phyloP scores from a whole-genome alignment of 441 rosid genomes.

The Mallotus repandus region DNA sequence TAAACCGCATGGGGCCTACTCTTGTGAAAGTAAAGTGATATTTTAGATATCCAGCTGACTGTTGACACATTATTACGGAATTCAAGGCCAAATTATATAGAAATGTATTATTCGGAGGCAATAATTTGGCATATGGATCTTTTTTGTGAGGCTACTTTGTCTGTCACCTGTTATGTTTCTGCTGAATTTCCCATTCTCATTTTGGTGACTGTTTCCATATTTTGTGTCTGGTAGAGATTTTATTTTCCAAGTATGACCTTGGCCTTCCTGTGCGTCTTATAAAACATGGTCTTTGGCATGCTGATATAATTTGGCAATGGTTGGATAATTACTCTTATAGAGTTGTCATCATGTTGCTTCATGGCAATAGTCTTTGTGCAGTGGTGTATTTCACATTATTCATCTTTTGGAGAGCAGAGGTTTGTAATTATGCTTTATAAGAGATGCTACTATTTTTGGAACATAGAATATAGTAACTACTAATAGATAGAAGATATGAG shows the following conservation, averaged over 20 bases:
- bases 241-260: background rate
- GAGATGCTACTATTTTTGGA: no score
- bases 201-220: no score
- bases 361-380: background rate
- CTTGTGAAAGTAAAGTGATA: background rate
- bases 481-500: no score
- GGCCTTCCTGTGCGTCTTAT: background rate
- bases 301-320: background rate
- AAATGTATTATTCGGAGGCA: background rate
- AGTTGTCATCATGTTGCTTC: background rate
- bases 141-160: background rate
- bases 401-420: background rate
- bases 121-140: background rate
- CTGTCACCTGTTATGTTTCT: background rate
- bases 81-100: background rate
- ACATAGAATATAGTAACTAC: no score
- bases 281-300: background rate
- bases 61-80: background rate
- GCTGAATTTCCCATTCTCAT: background rate
- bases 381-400: background rate
- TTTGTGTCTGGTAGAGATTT: background rate
- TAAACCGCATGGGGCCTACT: background rate
- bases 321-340: background rate
- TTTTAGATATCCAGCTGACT: background rate
- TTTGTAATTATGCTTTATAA: background rate